A percentile compares a stretch with the other conserved stretches of the same genome.
Conservation (phyloP, 257 asterid species). For the Catharanthus roseus region DNA sequence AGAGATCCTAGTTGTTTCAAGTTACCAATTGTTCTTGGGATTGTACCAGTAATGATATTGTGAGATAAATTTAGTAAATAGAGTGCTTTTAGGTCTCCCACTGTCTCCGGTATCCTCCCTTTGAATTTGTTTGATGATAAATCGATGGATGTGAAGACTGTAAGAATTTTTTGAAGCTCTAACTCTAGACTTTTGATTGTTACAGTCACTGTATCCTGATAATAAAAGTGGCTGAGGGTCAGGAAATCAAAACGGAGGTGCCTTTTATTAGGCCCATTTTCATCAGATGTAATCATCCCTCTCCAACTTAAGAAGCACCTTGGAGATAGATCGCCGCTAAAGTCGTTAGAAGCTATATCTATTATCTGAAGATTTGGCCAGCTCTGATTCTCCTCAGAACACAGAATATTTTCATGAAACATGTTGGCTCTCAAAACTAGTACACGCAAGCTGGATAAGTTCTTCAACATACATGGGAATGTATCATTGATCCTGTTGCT, state of each 20-base stretch:
- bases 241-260: slow-evolving; percentile 21
- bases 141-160: slow-evolving; percentile 31
- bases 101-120: slow-evolving; percentile 38
- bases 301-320: slow-evolving; percentile 17
- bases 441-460: slow-evolving; percentile 12
- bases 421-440: slow-evolving; percentile 20
- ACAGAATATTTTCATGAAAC: slow-evolving; percentile 24
- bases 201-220: slow-evolving; percentile 49
- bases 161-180: slow-evolving; percentile 54
- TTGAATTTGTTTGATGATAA: slow-evolving; percentile 43
- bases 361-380: slow-evolving; percentile 33
- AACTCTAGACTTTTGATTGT: slow-evolving; percentile 53
- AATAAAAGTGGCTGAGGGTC: slow-evolving; percentile 25
- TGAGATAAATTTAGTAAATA: slow-evolving; percentile 52
- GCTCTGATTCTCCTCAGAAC: slow-evolving; percentile 11
- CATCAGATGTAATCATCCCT: slow-evolving; percentile 23
- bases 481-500: slow-evolving; percentile 29
- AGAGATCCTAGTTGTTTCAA: slow-evolving; percentile 43
- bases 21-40: slow-evolving; percentile 52
- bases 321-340: slow-evolving; percentile 22
- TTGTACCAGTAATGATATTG: slow-evolving; percentile 41
- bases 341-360: slow-evolving; percentile 31
- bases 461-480: slow-evolving; percentile 33
- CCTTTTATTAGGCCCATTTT: slow-evolving; percentile 5
- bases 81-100: slow-evolving; percentile 47